These are phyloP conservation scores for Yarrowia osloensis DNA, from an alignment of 805 yeast genomes.

Conservation along the genomic window DNA sequence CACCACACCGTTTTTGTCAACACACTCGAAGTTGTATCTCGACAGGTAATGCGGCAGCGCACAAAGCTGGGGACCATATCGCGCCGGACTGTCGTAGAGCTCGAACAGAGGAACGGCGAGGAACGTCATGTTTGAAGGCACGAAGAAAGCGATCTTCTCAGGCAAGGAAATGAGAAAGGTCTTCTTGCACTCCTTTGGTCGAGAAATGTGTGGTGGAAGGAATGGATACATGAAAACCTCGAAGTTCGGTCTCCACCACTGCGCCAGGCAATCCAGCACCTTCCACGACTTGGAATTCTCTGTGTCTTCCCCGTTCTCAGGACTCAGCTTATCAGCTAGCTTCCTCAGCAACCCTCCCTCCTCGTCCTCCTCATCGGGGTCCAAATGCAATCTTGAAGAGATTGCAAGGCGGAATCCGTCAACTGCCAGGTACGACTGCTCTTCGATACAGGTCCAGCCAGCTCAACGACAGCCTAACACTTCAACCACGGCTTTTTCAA, in stretches of 20 bases:
- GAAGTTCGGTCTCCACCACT: conserved; percentile 45
- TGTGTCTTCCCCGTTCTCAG: conserved; percentile 33
- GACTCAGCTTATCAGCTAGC: conserved; percentile 35
- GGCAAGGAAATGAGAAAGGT: conserved; percentile 41
- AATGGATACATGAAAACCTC: conserved; percentile 42
- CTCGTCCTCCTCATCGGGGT: conserved; percentile 41
- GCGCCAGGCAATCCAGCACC: conserved; percentile 42
- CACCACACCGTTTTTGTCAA: conserved; percentile 38
- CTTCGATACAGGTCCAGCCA: too few relatives aligned
- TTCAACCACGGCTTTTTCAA: too few relatives aligned
- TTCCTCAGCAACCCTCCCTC: conserved; percentile 36
- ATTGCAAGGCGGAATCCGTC: too few relatives aligned
- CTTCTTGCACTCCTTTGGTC: conserved; percentile 44
- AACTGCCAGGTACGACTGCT: too few relatives aligned
- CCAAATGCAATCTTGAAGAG: too few relatives aligned
- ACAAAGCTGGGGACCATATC: conserved; percentile 42
- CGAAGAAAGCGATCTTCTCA: conserved; percentile 37
- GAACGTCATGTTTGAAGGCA: conserved; percentile 41
- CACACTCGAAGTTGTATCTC: conserved; percentile 41
- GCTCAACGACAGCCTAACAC: too few relatives aligned
- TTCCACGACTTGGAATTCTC: conserved; percentile 38
- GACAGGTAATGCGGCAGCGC: conserved; percentile 45
- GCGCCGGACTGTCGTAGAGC: conserved; percentile 40
- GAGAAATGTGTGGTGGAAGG: conserved; percentile 43
- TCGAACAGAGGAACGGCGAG: conserved; percentile 43